phyloP scores from a whole-genome alignment of 495 filamentous ascomycete species.

The Xylaria intraflava region DNA sequence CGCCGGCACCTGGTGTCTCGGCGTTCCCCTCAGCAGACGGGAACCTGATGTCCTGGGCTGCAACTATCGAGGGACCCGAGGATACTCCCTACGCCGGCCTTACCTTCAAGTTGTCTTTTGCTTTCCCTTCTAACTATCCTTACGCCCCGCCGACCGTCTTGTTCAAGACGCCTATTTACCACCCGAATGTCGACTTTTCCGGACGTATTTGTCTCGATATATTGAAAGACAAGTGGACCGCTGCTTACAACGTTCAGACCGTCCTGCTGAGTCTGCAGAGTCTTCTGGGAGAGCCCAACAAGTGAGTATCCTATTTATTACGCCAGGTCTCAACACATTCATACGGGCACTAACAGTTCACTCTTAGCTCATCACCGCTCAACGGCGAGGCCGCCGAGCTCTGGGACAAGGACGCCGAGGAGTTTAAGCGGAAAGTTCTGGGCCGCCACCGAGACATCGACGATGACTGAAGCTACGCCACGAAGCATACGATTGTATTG shows the following conservation, averaged over 20 bases:
- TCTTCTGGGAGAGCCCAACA: constrained; percentile 93
- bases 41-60: constrained; percentile 86
- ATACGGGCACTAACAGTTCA: not conserved
- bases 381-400: constrained; percentile 95
- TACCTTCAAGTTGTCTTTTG: constrained; percentile 88
- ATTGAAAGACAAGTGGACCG: constrained; percentile 95
- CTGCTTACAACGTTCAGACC: constrained; percentile 87
- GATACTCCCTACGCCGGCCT: constrained; percentile 87
- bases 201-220: constrained; percentile 94
- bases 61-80: constrained; percentile 84
- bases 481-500: constrained; percentile 3
- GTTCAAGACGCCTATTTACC: constrained; percentile 90
- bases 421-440: constrained; percentile 71
- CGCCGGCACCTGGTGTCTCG: constrained; percentile 84
- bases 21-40: constrained; percentile 89
- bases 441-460: constrained; percentile 51
- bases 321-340: not conserved
- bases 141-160: constrained; percentile 89
- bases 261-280: constrained; percentile 92
- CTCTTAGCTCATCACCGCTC: constrained; percentile 73
- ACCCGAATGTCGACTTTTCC: constrained; percentile 90
- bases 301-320: constrained; percentile 51
- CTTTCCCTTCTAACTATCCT: constrained; percentile 88
- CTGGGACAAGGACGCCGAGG: constrained; percentile 82
- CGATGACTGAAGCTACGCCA: constrained; percentile 42